Evolutionary conservation across 495 filamentous ascomycete species (phyloP).

Genomic region (Hypoxylon intermedium): DNA sequence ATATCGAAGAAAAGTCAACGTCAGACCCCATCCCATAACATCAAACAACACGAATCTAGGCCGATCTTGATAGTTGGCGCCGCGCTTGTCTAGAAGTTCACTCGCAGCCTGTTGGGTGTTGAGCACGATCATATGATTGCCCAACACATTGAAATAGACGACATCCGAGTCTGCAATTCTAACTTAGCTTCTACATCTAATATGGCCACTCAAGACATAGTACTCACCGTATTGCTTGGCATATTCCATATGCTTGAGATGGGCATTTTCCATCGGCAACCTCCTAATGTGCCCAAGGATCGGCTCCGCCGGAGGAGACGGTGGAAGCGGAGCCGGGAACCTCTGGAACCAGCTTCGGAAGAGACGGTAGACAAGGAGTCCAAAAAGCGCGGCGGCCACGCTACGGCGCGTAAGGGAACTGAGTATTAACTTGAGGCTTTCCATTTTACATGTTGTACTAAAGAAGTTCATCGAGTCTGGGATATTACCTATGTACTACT

Average conservation of each 20-base stretch:
- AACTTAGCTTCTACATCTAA: constrained; percentile 3
- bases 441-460: constrained; percentile 14
- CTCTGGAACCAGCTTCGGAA: constrained; percentile 12
- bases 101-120: constrained; percentile 50
- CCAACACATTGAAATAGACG: constrained; percentile 51
- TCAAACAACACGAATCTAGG: constrained; percentile 59
- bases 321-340: constrained; percentile 46
- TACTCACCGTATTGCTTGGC: constrained; percentile 48
- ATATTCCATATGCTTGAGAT: constrained; percentile 51
- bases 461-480: not conserved
- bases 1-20: constrained; percentile 58
- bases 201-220: not conserved
- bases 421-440: constrained; percentile 12
- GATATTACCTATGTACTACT: not conserved
- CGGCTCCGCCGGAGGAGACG: constrained; percentile 49
- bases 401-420: constrained; percentile 15
- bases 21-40: constrained; percentile 56
- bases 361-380: constrained; percentile 12
- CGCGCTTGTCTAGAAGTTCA: constrained; percentile 54
- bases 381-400: not conserved
- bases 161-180: constrained; percentile 41
- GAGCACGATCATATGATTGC: constrained; percentile 52
- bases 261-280: constrained; percentile 49
- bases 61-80: constrained; percentile 53
- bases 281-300: constrained; percentile 52